These are phyloP conservation scores for Crucibulum laeve DNA, from an alignment of 768 basidiomycete species.

Conservation along the genomic window DNA sequence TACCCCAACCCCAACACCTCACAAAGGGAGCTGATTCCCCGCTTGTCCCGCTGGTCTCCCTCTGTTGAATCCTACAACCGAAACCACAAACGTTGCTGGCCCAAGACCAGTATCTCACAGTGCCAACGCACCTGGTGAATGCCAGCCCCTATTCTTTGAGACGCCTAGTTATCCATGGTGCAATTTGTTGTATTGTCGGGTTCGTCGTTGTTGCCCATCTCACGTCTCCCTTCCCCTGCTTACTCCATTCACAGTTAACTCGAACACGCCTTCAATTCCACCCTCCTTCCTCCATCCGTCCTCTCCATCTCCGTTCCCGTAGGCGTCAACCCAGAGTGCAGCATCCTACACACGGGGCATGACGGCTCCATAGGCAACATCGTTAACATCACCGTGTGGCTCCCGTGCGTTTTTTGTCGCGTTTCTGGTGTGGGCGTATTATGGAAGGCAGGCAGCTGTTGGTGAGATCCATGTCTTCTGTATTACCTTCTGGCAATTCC, in stretches of 20 bases:
- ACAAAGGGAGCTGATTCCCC: no score
- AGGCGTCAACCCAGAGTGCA: constrained; percentile 82
- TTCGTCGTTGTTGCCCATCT: constrained; percentile 23
- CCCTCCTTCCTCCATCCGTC: constrained; percentile 39
- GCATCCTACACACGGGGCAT: constrained; percentile 59
- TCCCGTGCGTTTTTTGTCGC: constrained; percentile 61
- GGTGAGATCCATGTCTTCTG: no score
- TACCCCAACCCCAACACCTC: no score
- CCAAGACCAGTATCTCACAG: no score
- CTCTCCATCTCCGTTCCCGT: constrained; percentile 59
- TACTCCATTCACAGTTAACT: constrained; percentile 31
- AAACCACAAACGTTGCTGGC: no score
- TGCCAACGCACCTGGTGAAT: constrained; percentile 51
- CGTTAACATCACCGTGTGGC: constrained; percentile 81
- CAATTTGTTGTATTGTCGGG: constrained; percentile 91
- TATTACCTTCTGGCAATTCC: no score
- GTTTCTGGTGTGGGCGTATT: constrained; percentile 51
- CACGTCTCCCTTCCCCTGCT: not conserved
- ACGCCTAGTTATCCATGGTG: constrained; percentile 88
- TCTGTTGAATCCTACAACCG: no score
- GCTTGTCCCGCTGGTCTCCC: no score
- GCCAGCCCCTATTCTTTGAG: constrained; percentile 58
- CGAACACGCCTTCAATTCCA: constrained; percentile 21
- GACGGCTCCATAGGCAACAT: constrained; percentile 72
- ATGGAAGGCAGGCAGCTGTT: constrained; percentile 84